These are phyloP conservation scores for Mycena albidolilacea DNA, from an alignment of 768 basidiomycete species.

Conservation along the genomic window DNA sequence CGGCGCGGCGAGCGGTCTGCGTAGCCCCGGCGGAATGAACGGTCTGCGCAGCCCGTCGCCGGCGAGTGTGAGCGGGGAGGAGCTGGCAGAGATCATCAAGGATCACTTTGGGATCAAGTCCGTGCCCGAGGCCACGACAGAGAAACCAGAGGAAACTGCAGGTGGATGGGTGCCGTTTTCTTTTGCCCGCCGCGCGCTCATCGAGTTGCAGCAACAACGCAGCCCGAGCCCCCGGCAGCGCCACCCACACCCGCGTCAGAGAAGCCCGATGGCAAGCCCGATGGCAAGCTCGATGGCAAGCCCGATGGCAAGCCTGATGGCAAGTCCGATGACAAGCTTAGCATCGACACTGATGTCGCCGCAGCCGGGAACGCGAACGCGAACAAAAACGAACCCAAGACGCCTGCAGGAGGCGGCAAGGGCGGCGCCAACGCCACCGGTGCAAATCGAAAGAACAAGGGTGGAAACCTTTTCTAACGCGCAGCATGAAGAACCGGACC, in stretches of 20 bases:
- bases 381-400: too few relatives aligned
- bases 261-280: conserved; percentile 10
- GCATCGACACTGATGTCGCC: not conserved
- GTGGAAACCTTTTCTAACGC: not conserved
- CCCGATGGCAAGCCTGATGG: conserved; percentile 5
- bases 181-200: conserved; percentile 38
- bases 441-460: conserved; percentile 34
- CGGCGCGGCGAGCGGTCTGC: conserved; percentile 23
- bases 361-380: conserved; percentile 30
- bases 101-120: conserved; percentile 49
- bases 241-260: not conserved
- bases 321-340: conserved; percentile 32
- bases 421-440: conserved; percentile 27
- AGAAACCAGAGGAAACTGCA: conserved; percentile 33
- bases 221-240: conserved; percentile 22
- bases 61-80: conserved; percentile 32
- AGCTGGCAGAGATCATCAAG: conserved; percentile 50
- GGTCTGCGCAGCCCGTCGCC: conserved; percentile 39
- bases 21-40: conserved; percentile 31
- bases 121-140: not conserved
- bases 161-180: conserved; percentile 53
- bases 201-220: conserved; percentile 34
- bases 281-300: conserved; percentile 30
- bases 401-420: conserved; percentile 16
- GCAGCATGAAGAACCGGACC: conserved; percentile 27